These are phyloP conservation scores for Xylariales sp. DNA, from an alignment of 2,329 filamentous ascomycete genomes.

Conservation along the genomic window DNA sequence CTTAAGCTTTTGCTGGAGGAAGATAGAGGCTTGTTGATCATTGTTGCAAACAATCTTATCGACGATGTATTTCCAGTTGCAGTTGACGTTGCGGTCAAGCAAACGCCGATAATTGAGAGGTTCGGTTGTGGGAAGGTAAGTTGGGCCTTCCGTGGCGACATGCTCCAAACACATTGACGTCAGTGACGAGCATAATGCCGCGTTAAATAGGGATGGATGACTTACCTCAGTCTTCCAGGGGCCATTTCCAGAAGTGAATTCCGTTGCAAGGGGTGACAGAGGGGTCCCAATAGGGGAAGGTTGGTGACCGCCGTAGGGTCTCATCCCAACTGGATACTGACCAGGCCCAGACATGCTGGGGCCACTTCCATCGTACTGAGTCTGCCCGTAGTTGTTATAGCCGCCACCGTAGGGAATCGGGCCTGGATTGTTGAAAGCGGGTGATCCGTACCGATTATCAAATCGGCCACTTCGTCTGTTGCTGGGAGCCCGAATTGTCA, in stretches of 20 bases:
- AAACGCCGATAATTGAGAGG: constrained; percentile 94
- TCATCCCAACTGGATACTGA: constrained; percentile 31
- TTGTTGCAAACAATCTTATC: constrained; percentile 99
- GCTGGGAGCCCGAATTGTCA: constrained; percentile 36
- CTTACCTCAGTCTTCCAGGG: constrained; percentile 54
- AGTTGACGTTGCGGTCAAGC: constrained; percentile 91
- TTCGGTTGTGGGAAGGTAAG: constrained; percentile 81
- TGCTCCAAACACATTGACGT: no score
- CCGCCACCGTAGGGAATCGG: constrained; percentile 28
- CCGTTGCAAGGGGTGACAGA: constrained; percentile 68
- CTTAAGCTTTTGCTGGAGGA: constrained; percentile 98
- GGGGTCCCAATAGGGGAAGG: constrained; percentile 44
- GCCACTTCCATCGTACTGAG: constrained; percentile 32
- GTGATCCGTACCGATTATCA: constrained; percentile 33
- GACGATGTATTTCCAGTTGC: constrained; percentile 99
- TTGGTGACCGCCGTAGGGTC: constrained; percentile 22
- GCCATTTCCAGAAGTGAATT: constrained; percentile 53
- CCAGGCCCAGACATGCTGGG: constrained; percentile 25
- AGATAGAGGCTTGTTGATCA: constrained; percentile 98
- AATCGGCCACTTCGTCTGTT: constrained; percentile 43
- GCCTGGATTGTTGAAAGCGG: constrained; percentile 28
- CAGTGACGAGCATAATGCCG: no score
- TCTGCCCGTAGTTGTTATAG: constrained; percentile 29
- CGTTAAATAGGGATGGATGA: no score
- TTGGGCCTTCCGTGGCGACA: constrained; percentile 55